Conservation (phyloP, 2,329 filamentous ascomycete genomes). For the Chaetoscypha palmicola region DNA sequence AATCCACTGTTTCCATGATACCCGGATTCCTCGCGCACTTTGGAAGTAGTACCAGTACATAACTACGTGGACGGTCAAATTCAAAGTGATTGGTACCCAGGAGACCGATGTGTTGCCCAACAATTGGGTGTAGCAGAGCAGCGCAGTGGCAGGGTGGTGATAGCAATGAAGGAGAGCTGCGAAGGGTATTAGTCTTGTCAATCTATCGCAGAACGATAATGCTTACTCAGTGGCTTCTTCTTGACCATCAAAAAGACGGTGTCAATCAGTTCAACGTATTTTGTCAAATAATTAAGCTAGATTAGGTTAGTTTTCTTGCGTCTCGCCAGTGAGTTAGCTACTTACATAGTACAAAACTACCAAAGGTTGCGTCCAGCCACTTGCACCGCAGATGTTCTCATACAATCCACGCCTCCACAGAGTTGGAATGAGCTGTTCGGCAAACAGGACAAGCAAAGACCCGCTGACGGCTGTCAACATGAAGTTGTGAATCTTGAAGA, state of each 20-base stretch:
- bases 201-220: neutral
- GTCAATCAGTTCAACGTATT: constrained; percentile 28
- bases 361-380: constrained; percentile 90
- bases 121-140: constrained; percentile 27
- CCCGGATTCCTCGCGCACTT: constrained; percentile 23
- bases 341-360: constrained; percentile 93
- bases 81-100: constrained; percentile 28
- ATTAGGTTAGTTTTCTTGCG: constrained; percentile 4
- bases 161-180: constrained; percentile 27
- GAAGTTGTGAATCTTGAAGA: constrained; percentile 27
- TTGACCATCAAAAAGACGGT: constrained; percentile 27
- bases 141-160: constrained; percentile 26
- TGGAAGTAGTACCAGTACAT: constrained; percentile 32
- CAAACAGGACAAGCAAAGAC: constrained; percentile 20
- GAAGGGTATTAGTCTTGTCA: constrained; percentile 1
- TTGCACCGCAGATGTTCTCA: constrained; percentile 74
- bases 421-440: constrained; percentile 25
- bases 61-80: constrained; percentile 27
- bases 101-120: constrained; percentile 25
- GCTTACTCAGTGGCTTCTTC: constrained; percentile 28
- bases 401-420: constrained; percentile 65
- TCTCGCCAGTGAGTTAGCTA: constrained; percentile 19
- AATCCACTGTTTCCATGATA: constrained; percentile 29
- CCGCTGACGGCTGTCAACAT: constrained; percentile 22
- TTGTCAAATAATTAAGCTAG: constrained; percentile 27